Evolutionary conservation across 495 filamentous ascomycete genomes (phyloP).

Genomic region (Viridothelium virens): DNA sequence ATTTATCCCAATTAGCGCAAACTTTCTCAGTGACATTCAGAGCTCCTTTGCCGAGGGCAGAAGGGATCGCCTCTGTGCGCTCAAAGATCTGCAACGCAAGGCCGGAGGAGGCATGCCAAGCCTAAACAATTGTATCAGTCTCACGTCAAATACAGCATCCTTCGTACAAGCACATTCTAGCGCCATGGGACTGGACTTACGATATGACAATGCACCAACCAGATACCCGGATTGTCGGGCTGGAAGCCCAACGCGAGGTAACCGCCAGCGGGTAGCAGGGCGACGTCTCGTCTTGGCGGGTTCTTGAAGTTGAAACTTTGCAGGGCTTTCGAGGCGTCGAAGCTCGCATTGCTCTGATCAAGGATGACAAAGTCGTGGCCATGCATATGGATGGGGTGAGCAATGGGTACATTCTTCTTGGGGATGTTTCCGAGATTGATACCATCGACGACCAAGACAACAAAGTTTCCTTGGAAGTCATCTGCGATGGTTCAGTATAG

Average conservation of each 20-base stretch:
- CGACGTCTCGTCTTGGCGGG: conserved; percentile 12
- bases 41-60: conserved; percentile 7
- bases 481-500: conserved; percentile 12
- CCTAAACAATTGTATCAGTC: not conserved
- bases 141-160: too few relatives aligned
- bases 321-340: not conserved
- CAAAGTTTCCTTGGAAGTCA: conserved; percentile 21
- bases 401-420: conserved; percentile 9
- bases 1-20: conserved; percentile 18
- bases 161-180: not conserved
- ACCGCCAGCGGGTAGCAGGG: conserved; percentile 5
- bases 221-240: conserved; percentile 16
- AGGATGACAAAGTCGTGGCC: conserved; percentile 16
- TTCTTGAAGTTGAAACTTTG: conserved; percentile 2
- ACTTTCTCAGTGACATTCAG: conserved; percentile 7
- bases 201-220: conserved; percentile 16
- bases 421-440: not conserved
- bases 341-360: conserved; percentile 8
- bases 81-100: conserved; percentile 24
- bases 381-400: conserved; percentile 15
- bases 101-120: conserved; percentile 17
- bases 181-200: not conserved
- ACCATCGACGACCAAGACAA: conserved; percentile 24
- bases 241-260: conserved; percentile 15
- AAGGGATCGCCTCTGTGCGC: conserved; percentile 19